phyloP scores from a whole-genome alignment of 2,329 filamentous ascomycete species.

The Clarireedia monteithiana region DNA sequence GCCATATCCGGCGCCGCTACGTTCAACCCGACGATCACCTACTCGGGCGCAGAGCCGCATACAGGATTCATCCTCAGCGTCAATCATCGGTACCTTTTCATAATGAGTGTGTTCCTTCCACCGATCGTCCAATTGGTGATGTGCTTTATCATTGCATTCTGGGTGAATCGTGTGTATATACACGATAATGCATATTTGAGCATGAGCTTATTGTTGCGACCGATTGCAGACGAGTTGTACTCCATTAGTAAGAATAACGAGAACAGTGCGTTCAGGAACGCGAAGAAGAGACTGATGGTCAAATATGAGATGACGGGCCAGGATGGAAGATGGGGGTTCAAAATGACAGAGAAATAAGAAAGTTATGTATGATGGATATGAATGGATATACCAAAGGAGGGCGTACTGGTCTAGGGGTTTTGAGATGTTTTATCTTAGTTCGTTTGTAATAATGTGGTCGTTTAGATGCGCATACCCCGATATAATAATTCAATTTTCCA shows the following conservation, averaged over 20 bases:
- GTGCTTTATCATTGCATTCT: conserved; percentile 18
- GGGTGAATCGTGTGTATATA: conserved; percentile 25
- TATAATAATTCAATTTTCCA: no score
- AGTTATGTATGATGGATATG: background rate
- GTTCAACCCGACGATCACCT: conserved; percentile 13
- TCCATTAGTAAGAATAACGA: conserved; percentile 18
- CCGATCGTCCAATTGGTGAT: conserved; percentile 19
- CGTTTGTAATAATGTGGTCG: no score
- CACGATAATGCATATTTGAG: conserved; percentile 20
- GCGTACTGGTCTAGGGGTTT: no score
- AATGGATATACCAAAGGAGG: background rate
- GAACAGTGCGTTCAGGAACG: conserved; percentile 19
- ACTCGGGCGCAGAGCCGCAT: conserved; percentile 13
- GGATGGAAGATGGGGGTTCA: conserved; percentile 21
- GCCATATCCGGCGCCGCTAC: conserved; percentile 18
- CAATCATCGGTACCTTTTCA: conserved; percentile 38
- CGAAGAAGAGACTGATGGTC: conserved; percentile 18
- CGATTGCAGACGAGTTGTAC: conserved; percentile 25
- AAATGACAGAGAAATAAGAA: conserved; percentile 9
- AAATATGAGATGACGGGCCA: conserved; percentile 21
- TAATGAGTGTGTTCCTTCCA: conserved; percentile 30
- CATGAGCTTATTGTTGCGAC: conserved; percentile 22
- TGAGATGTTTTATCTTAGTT: no score
- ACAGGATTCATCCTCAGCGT: conserved; percentile 26
- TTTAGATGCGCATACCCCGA: no score